Base-by-base conservation (phyloP, 75 land plant genomes). In the Pseudotsuga menziesii region DNA sequence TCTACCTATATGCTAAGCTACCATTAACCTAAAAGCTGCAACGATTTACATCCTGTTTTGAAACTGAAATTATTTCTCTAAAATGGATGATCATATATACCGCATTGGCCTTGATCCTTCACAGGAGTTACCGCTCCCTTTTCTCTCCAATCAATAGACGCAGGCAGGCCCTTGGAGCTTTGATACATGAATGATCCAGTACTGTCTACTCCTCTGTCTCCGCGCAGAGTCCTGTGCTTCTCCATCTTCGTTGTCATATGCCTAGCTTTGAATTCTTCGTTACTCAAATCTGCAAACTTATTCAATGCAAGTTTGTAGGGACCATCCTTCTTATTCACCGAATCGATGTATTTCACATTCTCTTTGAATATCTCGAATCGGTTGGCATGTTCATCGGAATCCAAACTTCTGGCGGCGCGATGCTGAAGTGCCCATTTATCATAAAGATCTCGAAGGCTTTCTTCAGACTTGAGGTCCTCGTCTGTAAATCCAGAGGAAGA, bases 371-470 rank as follows among this genome's bases (percentile, higher is more conserved):
- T 78, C 4, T 64, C 73, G 77, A 85, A 85, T 22, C 87, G 78
- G 58, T 57, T 77, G 60, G 63, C 56, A 48, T 71, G 55, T 60
- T 80, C 82, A 25, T 26, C 61, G 70, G 82, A 25, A 66, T 81
- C 83, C 74, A 60, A 20, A 11, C 58, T 58, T 22, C 23, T 22
- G 52, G 52, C 8, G 23, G 20, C 0, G 26, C 72, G 26, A 41
- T 81, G 74, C 79, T 87, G 89, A 59, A 79, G 83, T 71, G 78
- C 85, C 92, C 92, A 90, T 76, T 84, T 76, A 72, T 85, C 85
- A 54, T 89, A 89, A 61, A 89, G 67, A 36, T 27, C 78, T 83
- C 89, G 85, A n/a, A 89, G 5, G 13, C 77, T 78, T 20, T 89
- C 83, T 39, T 89, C 91, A 11, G 85, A 70, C 26, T 25, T 84